Conservation (phyloP, 768 basidiomycete species). For the Suillus subluteus region DNA sequence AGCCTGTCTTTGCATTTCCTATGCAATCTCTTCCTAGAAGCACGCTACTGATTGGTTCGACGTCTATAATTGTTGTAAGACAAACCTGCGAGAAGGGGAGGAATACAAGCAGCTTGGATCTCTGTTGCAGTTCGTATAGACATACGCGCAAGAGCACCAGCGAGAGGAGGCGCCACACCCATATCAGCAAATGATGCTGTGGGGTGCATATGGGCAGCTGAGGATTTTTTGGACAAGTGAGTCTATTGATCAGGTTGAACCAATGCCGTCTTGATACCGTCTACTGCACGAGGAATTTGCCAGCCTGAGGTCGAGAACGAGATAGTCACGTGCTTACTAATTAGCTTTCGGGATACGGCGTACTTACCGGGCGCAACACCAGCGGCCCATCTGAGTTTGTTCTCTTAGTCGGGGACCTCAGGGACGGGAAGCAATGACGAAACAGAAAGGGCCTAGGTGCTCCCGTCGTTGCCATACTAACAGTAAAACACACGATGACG, state of each 20-base stretch:
- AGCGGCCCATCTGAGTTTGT: no score
- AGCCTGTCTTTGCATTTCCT: constrained; percentile 97
- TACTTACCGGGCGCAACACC: no score
- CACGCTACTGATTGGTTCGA: background rate
- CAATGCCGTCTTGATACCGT: no score
- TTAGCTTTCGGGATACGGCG: no score
- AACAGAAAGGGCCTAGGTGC: background rate
- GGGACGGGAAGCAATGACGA: background rate
- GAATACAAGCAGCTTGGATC: constrained; percentile 90
- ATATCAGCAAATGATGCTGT: constrained; percentile 54
- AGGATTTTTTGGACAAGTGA: constrained; percentile 18
- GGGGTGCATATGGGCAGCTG: constrained; percentile 22
- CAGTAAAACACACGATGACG: background rate
- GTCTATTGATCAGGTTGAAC: background rate
- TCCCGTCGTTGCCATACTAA: background rate
- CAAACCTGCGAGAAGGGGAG: constrained; percentile 77
- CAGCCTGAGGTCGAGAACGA: no score
- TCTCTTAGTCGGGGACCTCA: background rate
- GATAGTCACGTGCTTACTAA: no score
- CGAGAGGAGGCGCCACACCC: constrained; percentile 62
- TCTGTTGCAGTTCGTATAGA: constrained; percentile 85
- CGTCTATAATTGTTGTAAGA: background rate
- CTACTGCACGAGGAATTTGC: no score
- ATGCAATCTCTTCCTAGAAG: constrained; percentile 88
- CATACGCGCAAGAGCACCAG: constrained; percentile 73